Evolutionary conservation across 768 basidiomycete species (phyloP).

Genomic region (Pulveroboletus frians): DNA sequence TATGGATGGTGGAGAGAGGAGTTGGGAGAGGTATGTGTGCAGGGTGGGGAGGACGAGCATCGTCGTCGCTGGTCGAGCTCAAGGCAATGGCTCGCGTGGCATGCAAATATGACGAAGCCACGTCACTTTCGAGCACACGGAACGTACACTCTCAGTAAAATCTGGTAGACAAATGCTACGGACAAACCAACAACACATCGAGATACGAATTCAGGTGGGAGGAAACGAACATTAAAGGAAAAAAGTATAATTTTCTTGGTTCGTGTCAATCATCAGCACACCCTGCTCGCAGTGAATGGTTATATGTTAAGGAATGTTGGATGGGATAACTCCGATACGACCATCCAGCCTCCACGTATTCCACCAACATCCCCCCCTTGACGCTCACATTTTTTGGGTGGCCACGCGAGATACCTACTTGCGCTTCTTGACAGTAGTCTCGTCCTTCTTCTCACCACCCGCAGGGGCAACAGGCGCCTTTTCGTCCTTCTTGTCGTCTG

Average conservation of each 20-base stretch:
- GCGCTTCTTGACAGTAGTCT: constrained; percentile 69
- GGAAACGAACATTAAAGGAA: constrained; percentile 6
- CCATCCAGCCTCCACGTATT: constrained; percentile 10
- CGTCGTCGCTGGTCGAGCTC: neutral
- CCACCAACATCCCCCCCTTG: constrained; percentile 3
- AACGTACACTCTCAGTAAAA: too few relatives aligned
- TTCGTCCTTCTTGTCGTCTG: constrained; percentile 64
- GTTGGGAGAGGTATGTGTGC: constrained; percentile 58
- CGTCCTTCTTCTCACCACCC: constrained; percentile 69
- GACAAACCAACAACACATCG: constrained; percentile 13
- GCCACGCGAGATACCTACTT: constrained; percentile 36
- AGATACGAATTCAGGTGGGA: neutral
- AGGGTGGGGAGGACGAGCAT: constrained; percentile 72
- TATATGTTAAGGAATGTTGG: constrained; percentile 9
- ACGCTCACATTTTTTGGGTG: constrained; percentile 8
- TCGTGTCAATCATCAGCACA: constrained; percentile 5
- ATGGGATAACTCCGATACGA: neutral
- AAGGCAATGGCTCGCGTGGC: neutral
- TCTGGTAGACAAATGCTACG: constrained; percentile 12
- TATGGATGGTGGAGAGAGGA: constrained; percentile 53
- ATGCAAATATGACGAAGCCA: too few relatives aligned
- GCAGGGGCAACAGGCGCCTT: constrained; percentile 65
- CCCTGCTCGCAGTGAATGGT: constrained; percentile 9
- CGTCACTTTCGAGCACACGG: too few relatives aligned
- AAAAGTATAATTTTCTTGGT: neutral